Conservation (phyloP, 192 early-diverging fungal species). For the Backusella morwellensis region DNA sequence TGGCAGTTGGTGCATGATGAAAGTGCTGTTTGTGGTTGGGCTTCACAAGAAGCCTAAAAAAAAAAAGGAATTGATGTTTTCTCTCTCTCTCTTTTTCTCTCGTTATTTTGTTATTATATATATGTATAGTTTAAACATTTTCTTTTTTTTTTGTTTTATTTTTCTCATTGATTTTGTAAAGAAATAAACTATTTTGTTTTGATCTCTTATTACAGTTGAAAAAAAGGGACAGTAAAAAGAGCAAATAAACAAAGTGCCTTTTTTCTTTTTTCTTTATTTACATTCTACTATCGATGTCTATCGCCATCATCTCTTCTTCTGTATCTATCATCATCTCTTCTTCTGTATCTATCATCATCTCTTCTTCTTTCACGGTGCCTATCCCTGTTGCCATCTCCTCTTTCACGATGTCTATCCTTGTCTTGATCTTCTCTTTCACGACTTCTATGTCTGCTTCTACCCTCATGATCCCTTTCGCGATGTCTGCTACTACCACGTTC, state of each 20-base stretch:
- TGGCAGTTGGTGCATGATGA: slow-evolving; percentile 61
- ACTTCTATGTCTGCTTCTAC: not conserved
- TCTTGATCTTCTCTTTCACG: not conserved
- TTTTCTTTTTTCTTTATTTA: no score
- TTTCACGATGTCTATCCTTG: not conserved
- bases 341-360: not conserved
- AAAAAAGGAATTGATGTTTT: not conserved
- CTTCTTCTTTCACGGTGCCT: not conserved
- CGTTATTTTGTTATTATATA: not conserved
- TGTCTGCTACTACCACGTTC: not conserved
- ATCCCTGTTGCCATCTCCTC: not conserved
- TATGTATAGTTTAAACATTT: slow-evolving; percentile 8
- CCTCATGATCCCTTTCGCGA: not conserved
- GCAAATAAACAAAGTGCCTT: no score
- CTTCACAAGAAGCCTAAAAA: slow-evolving; percentile 18
- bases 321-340: not conserved
- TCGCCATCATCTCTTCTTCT: not conserved
- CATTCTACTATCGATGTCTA: not conserved
- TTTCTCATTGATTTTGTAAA: not conserved
- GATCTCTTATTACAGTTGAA: not conserved
- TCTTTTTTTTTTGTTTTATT: slow-evolving; percentile 17
- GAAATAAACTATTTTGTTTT: not conserved
- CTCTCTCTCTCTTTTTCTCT: not conserved
- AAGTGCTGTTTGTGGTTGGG: slow-evolving; percentile 49
- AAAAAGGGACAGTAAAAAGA: not conserved